Evolutionary conservation across 163 green algal species (phyloP), one percentile per base, ranked within the genome.

Genomic region (Scenedesmus sp.): DNA sequence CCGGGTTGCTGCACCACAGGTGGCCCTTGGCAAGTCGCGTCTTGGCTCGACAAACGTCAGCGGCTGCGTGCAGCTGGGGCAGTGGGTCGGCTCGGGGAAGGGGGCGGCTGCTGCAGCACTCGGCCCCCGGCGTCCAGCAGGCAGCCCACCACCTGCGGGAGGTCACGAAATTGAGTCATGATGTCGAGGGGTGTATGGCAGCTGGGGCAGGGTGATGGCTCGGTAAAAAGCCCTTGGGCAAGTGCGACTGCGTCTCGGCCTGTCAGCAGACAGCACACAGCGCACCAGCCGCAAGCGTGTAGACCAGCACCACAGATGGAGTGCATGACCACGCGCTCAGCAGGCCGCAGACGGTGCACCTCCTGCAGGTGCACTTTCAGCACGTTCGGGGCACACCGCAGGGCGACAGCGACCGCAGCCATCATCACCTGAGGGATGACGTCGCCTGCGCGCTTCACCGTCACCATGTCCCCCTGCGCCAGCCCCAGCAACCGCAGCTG

Each of bases 391-490:
- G n/a, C n/a, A n/a, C n/a, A n/a, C n/a, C n/a, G n/a, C n/a, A n/a
- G n/a, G n/a, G n/a, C n/a, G 4, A 5, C 22, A 72, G 59, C 33
- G 10, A 72, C 22, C 22, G 3, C 33, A 22, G 24, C 22, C 13
- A 22, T 72, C 33, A 46, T n/a, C 40, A 92, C 79, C 61, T 94
- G 90, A 0, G 94, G 94, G 46, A 96, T 96, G 87, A 96, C 92
- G 65, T 96, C 94, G 7, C 93, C 93, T 2, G 91, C 89, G 42
- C 94, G 91, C 40, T 92, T 79, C 1, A 96, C 51, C 15, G 89
- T 56, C 42, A 96, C 94, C 12, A 59, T 35, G 44, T 92, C 91
- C n/a, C 92, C 92, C 59, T 90, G 26, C 7, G 33, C 22, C 26
- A 92, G 70, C 16, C 53, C 81, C 49, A 91, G 30, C 10, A 53